A percentile compares a stretch with the other conserved stretches of the same genome.
Evolutionary conservation across 2,329 filamentous ascomycete genomes (phyloP).

Genomic region (Ascochyta viciae-villosae): DNA sequence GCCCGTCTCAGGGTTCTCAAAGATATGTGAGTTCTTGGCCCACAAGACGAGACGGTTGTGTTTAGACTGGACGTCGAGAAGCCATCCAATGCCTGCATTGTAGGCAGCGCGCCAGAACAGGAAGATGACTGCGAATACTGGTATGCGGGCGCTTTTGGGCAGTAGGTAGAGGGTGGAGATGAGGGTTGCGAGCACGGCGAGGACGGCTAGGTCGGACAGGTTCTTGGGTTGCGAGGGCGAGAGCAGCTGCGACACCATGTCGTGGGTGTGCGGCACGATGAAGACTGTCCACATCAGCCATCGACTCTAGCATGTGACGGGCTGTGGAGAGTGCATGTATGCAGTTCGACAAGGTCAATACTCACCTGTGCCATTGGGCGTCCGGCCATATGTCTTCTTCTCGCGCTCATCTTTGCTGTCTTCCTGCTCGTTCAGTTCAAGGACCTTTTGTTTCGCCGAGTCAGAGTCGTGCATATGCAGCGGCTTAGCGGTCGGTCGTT

Average conservation of each 20-base stretch:
- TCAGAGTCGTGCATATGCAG: conserved; percentile 38
- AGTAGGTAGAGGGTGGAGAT: conserved; percentile 77
- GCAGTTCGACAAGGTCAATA: conserved; percentile 23
- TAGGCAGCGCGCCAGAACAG: conserved; percentile 92
- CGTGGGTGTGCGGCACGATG: conserved; percentile 92
- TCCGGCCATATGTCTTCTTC: conserved; percentile 88
- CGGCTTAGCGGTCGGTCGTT: conserved; percentile 40
- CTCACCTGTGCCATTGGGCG: conserved; percentile 88
- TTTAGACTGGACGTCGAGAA: conserved; percentile 89
- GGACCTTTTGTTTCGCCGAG: conserved; percentile 55
- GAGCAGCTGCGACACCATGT: conserved; percentile 98
- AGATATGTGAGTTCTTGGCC: conserved; percentile 85
- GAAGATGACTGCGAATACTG: conserved; percentile 82
- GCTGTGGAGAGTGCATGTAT: background rate
- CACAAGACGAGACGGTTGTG: conserved; percentile 85
- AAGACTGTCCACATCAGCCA: conserved; percentile 70
- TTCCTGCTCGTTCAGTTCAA: conserved; percentile 59
- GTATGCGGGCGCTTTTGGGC: conserved; percentile 72
- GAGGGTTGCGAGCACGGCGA: conserved; percentile 78
- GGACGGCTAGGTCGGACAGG: conserved; percentile 80
- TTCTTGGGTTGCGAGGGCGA: conserved; percentile 97
- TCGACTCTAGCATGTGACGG: conserved; percentile 26
- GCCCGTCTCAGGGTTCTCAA: conserved; percentile 81
- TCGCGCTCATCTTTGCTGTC: conserved; percentile 57
- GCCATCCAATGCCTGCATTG: conserved; percentile 90